Conservation (phyloP, 2,329 filamentous ascomycete genomes). For the Botrytis byssoidea region DNA sequence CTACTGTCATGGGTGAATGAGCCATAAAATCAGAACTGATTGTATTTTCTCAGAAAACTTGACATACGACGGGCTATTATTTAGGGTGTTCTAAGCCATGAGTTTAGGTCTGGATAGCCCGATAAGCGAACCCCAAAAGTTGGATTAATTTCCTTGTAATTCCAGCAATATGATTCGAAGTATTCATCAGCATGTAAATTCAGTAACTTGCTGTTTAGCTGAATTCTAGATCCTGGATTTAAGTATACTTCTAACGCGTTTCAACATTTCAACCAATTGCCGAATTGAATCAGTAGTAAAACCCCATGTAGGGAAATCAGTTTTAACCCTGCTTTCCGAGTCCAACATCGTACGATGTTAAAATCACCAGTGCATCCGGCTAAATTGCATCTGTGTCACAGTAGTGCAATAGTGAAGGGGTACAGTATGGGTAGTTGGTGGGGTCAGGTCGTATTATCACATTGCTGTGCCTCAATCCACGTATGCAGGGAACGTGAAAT, state of each 20-base stretch:
- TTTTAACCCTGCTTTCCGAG: neutral
- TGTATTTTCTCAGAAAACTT: neutral
- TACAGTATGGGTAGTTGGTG: neutral
- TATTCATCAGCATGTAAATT: neutral
- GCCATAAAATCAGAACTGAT: neutral
- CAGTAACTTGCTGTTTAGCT: neutral
- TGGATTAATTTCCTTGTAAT: neutral
- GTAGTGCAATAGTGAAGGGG: neutral
- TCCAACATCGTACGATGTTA: neutral
- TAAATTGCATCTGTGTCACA: neutral
- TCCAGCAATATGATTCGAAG: neutral
- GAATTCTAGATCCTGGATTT: neutral
- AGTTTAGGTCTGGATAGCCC: neutral
- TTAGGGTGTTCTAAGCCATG: neutral
- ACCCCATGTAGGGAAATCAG: neutral
- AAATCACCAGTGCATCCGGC: neutral
- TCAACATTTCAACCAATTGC: neutral
- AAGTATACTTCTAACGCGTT: neutral
- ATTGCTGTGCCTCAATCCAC: slow-evolving; percentile 8
- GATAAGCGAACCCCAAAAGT: neutral
- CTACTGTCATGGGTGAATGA: neutral
- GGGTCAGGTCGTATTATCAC: neutral
- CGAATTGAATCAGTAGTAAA: neutral
- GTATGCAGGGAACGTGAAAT: neutral
- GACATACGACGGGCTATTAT: neutral